Conservation (phyloP, 2,329 filamentous ascomycete species). For the Botrytis fabae region DNA sequence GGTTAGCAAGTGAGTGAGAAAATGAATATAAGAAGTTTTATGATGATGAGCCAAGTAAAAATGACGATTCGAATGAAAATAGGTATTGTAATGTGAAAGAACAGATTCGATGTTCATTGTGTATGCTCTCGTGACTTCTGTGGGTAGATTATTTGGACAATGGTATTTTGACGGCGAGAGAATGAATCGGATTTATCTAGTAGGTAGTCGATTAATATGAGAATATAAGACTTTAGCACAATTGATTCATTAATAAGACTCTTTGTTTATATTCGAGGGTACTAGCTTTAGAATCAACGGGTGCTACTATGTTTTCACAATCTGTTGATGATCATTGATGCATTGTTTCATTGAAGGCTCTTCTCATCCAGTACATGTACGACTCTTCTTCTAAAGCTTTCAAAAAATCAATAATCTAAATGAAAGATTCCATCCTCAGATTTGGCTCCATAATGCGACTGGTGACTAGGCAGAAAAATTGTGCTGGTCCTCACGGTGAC, state of each 20-base stretch:
- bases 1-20: too few species aligned
- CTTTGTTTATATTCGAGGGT: background rate
- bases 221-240: background rate
- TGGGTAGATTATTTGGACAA: background rate
- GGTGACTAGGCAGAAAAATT: background rate
- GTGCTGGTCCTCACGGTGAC: background rate
- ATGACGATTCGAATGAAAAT: rapidly evolving
- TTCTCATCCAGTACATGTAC: background rate
- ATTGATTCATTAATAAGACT: rapidly evolving
- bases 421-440: rapidly evolving
- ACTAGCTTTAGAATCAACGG: rapidly evolving
- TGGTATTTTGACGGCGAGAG: background rate
- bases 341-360: background rate
- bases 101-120: background rate
- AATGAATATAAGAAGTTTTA: background rate
- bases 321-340: background rate
- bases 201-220: background rate
- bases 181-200: background rate
- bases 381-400: background rate
- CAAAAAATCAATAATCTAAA: too few species aligned
- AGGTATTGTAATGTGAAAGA: background rate
- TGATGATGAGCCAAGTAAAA: background rate
- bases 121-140: background rate
- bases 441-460: background rate
- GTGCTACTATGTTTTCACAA: background rate